Conservation (phyloP, 208 protist species). For the Acanthamoeba sp. region DNA sequence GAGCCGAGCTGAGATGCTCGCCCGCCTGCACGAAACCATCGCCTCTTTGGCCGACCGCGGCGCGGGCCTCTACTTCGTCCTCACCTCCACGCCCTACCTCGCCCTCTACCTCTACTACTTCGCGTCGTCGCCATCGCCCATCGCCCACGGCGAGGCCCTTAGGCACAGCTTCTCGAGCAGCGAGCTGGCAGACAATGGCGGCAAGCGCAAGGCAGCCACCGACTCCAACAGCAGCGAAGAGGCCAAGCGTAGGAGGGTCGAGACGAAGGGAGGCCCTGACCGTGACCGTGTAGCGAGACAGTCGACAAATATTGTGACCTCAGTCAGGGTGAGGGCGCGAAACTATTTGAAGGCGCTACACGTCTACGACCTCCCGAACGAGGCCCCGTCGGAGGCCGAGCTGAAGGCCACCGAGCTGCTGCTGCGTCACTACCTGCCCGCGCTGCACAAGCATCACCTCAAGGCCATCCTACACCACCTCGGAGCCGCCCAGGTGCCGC, state of each 20-base stretch:
- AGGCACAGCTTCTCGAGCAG: neutral
- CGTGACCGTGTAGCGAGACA: no score
- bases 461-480: conserved; percentile 12
- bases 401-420: conserved; percentile 31
- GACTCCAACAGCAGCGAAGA: neutral
- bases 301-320: neutral
- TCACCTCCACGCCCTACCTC: neutral
- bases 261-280: no score
- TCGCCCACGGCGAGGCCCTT: neutral
- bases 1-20: neutral
- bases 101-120: conserved; percentile 45
- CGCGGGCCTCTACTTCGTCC: neutral
- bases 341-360: neutral
- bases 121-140: neutral
- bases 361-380: neutral
- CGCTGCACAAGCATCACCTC: conserved; percentile 55
- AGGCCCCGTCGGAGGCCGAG: neutral
- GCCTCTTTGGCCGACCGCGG: neutral
- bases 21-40: neutral
- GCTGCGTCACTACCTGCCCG: conserved; percentile 6
- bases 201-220: neutral
- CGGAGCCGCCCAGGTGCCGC: neutral
- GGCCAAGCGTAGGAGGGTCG: no score
- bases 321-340: neutral
- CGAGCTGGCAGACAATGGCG: neutral